Evolutionary conservation across 805 yeast genomes (phyloP), one percentile per base, ranked within the genome.

Genomic region (Kazachstania martiniae): DNA sequence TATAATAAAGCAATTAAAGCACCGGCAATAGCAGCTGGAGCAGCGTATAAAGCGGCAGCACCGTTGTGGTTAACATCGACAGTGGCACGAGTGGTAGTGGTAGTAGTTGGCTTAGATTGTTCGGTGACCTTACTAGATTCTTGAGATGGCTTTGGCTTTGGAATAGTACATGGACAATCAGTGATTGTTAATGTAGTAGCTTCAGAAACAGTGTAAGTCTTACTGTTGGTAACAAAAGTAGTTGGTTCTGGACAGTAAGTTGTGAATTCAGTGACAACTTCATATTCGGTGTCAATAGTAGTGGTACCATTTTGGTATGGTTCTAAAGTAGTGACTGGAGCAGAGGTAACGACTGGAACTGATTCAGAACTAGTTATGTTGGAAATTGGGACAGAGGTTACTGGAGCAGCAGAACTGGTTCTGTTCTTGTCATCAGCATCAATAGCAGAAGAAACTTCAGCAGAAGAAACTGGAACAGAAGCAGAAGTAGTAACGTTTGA

Each of bases 161-260:
- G 37, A 52, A 74, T 51, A 25, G 89, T 80, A 69, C 94, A 83
- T 58, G 87, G 89, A 63, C 83, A 76, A 69, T 83, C 78, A 51
- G 93, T 79, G 72, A 82, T 70, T 59, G 91, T 82, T 51, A 83
- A 61, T 47, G 93, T 82, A 58, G 89, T 79, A 40, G 89, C 75
- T 50, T 59, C 77, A 40, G 87, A 74, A 55, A 78, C 85, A 44
- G 80, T 73, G 73, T 73, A 70, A 54, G 89, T 79, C 57, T 57
- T 56, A 67, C 68, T 68, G 70, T 75, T 77, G 59, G 75, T 72
- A 43, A 65, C 66, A 39, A 82, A 50, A 39, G 69, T 61, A 48
- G 94, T 83, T 32, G 93, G 62, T 42, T 53, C 63, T 58, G 94
- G 93, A 63, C 93, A 82, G 79, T 77, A 81, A 49, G 93, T 81